phyloP scores from a whole-genome alignment of 2,329 filamentous ascomycete species.

The Leptodontidium sp. region DNA sequence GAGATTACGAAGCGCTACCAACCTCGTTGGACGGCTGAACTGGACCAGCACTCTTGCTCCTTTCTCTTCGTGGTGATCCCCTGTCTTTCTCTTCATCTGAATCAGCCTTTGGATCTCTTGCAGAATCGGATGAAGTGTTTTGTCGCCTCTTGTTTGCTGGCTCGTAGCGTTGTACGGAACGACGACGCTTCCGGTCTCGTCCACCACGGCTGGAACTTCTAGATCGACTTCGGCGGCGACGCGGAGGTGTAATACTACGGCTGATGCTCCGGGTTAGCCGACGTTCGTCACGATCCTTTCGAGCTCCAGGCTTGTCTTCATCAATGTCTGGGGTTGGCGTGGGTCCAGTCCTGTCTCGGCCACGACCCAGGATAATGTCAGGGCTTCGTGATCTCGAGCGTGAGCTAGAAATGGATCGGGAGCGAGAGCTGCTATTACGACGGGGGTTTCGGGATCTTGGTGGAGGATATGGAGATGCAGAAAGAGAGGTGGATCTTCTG shows the following conservation, averaged over 20 bases:
- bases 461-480: slow-evolving; percentile 44
- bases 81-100: slow-evolving; percentile 57
- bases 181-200: slow-evolving; percentile 45
- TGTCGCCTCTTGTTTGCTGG: slow-evolving; percentile 53
- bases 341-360: slow-evolving; percentile 33
- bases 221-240: slow-evolving; percentile 40
- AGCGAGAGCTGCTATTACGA: slow-evolving; percentile 45
- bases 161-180: slow-evolving; percentile 48
- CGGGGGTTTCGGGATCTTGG: slow-evolving; percentile 42
- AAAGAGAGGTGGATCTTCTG: slow-evolving; percentile 43
- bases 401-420: slow-evolving; percentile 40
- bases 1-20: slow-evolving; percentile 50
- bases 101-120: slow-evolving; percentile 65
- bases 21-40: slow-evolving; percentile 49
- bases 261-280: slow-evolving; percentile 48
- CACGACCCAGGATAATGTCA: slow-evolving; percentile 33
- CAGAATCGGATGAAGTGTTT: slow-evolving; percentile 60
- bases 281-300: slow-evolving; percentile 45
- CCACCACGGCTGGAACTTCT: slow-evolving; percentile 42
- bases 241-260: slow-evolving; percentile 46
- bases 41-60: slow-evolving; percentile 35
- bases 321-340: slow-evolving; percentile 40
- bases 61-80: slow-evolving; percentile 37
- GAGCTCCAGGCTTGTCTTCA: slow-evolving; percentile 36
- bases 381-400: slow-evolving; percentile 40